Base-by-base conservation (phyloP, 164 flowering plant species). In the Piper betle region DNA sequence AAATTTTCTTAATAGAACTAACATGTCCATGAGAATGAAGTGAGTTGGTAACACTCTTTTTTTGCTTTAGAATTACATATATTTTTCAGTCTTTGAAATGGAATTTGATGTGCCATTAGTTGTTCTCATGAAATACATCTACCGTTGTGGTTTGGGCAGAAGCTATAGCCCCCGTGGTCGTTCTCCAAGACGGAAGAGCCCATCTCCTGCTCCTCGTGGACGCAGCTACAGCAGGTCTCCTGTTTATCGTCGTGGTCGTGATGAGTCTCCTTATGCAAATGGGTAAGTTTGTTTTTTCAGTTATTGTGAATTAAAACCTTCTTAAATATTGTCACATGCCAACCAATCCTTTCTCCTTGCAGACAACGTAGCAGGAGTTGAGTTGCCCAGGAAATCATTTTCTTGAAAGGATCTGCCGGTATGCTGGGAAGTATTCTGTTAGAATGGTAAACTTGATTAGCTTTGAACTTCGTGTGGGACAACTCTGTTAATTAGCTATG, bases 221-320 rank as follows among this genome's bases (percentile, higher is more conserved):
- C 86, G 84, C 65, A 84, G 88, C 77, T 75, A 73, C 64, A 87
- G 95, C 78, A 79, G 84, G 73, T 87, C 95, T 53, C 95, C 97
- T 55, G 73, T 66, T 12, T 80, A 80, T 66, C 64, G 37, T 57
- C 87, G 92, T 73, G 87, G 72, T n/a, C 84, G 88, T n/a, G 89
- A 84, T 46, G 97, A 82, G 54, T 66, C 81, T 50, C 82, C 96
- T 37, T 84, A 83, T 78, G 80, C 85, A 25, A 88, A 88, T 52
- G 90, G 97, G 97, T 91, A 59, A 57, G 64, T 52, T 52, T 4
- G n/a, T 53, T 55, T 57, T 56, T 48, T 10, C 11, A 11, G 41
- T 58, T 17, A 6, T 16, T 9, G 25, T 55, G 15, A 7, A 52
- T 18, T 8, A 54, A 37, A 10, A n/a, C 55, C 33, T 18, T 33